Evolutionary conservation across 805 yeast genomes (phyloP).

Genomic region (Scheffersomyces coipomensis): DNA sequence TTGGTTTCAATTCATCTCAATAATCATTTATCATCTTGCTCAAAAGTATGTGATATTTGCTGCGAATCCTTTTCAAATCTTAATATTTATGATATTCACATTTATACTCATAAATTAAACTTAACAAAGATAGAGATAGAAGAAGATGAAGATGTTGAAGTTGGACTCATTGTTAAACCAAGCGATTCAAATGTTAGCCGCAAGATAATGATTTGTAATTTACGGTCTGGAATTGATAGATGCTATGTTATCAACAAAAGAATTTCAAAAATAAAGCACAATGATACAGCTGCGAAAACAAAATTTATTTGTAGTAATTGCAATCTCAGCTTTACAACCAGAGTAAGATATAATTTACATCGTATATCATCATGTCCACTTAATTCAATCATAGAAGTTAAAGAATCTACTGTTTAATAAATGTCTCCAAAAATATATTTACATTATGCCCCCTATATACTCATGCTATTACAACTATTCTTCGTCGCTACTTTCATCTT

Average conservation of each 20-base stretch:
- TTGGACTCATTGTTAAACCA: too few relatives aligned
- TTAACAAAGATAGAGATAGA: neutral
- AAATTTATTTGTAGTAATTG: neutral
- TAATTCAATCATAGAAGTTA: too few relatives aligned
- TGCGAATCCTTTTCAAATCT: neutral
- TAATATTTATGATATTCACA: neutral
- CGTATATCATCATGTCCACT: too few relatives aligned
- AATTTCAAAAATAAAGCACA: neutral
- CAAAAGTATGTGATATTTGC: neutral
- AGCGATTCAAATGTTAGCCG: too few relatives aligned
- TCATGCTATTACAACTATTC: too few relatives aligned
- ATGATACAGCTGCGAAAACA: too few relatives aligned
- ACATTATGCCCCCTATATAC: too few relatives aligned
- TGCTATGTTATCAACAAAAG: neutral
- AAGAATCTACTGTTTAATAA: too few relatives aligned
- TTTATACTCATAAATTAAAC: neutral
- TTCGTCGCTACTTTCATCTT: constrained; percentile 22
- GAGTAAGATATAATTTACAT: constrained; percentile 1
- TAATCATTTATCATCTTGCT: too few relatives aligned
- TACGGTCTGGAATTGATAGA: too few relatives aligned
- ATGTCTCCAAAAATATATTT: too few relatives aligned
- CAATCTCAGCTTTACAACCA: neutral
- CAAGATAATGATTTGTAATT: too few relatives aligned
- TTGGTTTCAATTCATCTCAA: neutral
- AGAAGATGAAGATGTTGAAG: neutral